Percentiles rank a stretch among this genome's conserved stretches.
phyloP scores from a whole-genome alignment of 768 basidiomycete species.

The Psilocybe sp. region DNA sequence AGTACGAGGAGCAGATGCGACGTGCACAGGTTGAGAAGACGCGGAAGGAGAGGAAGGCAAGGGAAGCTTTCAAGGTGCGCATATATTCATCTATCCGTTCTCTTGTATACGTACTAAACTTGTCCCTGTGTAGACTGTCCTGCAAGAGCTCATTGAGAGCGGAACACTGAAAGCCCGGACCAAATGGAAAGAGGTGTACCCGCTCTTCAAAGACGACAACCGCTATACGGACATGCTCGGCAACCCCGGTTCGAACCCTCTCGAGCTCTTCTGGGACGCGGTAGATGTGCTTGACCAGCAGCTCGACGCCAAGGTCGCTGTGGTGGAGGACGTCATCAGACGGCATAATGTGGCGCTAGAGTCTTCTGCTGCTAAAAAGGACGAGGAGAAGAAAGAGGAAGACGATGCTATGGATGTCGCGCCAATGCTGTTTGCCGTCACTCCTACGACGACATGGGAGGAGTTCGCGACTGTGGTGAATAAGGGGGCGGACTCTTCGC shows the following conservation, averaged over 20 bases:
- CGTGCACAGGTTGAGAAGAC: slow-evolving; percentile 80
- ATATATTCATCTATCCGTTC: not conserved
- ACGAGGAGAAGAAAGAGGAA: slow-evolving; percentile 16
- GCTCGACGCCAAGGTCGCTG: slow-evolving; percentile 74
- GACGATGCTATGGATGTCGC: slow-evolving; percentile 25
- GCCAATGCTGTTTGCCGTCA: slow-evolving; percentile 37
- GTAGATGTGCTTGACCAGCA: slow-evolving; percentile 87
- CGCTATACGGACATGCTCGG: slow-evolving; percentile 90
- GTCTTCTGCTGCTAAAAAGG: slow-evolving; percentile 15
- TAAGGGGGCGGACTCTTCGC: slow-evolving; percentile 49
- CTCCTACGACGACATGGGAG: slow-evolving; percentile 60
- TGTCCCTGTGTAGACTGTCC: slow-evolving; percentile 49
- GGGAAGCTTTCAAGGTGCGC: slow-evolving; percentile 85
- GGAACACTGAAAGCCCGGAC: slow-evolving; percentile 76
- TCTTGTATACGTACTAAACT: not conserved
- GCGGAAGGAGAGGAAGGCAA: slow-evolving; percentile 80
- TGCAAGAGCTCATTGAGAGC: slow-evolving; percentile 62
- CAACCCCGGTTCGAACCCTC: slow-evolving; percentile 89
- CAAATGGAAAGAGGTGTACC: slow-evolving; percentile 91
- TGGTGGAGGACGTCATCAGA: slow-evolving; percentile 61
- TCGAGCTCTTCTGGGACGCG: slow-evolving; percentile 95
- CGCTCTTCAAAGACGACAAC: slow-evolving; percentile 68
- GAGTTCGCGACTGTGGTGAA: slow-evolving; percentile 61
- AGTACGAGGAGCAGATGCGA: slow-evolving; percentile 86
- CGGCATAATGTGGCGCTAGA: slow-evolving; percentile 39